Evolutionary conservation across 345 rosid species (phyloP).

Genomic region (Salix viminalis): DNA sequence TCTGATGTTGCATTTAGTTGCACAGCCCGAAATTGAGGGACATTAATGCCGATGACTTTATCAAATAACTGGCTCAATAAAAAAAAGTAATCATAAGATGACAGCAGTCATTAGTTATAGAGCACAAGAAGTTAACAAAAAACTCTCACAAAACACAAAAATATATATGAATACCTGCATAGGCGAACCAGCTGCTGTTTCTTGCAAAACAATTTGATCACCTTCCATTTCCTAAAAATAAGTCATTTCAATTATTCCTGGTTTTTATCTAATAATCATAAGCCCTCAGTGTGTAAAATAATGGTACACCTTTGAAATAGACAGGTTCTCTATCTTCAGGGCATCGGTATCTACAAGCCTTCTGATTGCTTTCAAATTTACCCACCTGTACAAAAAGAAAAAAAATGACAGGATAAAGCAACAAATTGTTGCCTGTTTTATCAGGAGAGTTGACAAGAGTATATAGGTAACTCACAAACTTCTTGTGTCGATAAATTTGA

Average conservation of each 20-base stretch:
- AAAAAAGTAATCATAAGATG: constrained; percentile 4
- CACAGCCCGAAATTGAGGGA: constrained; percentile 44
- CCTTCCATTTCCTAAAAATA: constrained; percentile 20
- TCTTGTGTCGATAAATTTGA: constrained; percentile 45
- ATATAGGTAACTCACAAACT: constrained; percentile 41
- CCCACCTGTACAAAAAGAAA: constrained; percentile 44
- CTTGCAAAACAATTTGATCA: constrained; percentile 16
- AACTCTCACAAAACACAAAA: neutral
- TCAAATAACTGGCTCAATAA: constrained; percentile 41
- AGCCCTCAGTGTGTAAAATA: neutral
- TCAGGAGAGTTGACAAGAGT: neutral
- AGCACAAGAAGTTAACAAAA: neutral
- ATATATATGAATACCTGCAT: constrained; percentile 28
- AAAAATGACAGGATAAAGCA: constrained; percentile 5
- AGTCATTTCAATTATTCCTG: neutral
- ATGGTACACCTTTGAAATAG: constrained; percentile 32
- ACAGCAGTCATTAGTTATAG: neutral
- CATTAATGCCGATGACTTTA: constrained; percentile 33
- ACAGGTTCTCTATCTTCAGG: constrained; percentile 23
- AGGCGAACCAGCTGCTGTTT: constrained; percentile 35
- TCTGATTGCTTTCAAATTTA: constrained; percentile 43
- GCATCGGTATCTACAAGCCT: constrained; percentile 44
- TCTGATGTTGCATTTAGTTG: constrained; percentile 49
- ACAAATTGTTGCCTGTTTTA: neutral
- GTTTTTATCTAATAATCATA: neutral